Evolutionary conservation across 768 basidiomycete genomes (phyloP), one percentile per base, ranked within the genome.

Genomic region (Amanita polypyramis): DNA sequence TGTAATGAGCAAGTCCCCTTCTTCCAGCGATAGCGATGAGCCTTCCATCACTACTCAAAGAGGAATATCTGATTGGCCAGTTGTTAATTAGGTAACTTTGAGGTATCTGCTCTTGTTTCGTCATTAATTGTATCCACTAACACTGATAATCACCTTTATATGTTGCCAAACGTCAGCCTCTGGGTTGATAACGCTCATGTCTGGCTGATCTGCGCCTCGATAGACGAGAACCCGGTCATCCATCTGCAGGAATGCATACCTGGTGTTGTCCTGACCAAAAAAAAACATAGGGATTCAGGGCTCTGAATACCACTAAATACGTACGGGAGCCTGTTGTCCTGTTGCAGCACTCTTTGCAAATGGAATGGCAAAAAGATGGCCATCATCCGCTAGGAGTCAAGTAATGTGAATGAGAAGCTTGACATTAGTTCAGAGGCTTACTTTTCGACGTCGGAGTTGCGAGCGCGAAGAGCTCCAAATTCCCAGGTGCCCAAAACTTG

Each of bases 81-180:
- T 98, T 95, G 8, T 79, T 75, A 1, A 89, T 76, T 36, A 97
- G 67, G 64, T 98, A 99, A n/a, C 69, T 67, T 57, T 85, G 79
- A 1, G 96, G 96, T 15, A 97, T 80, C 92, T 96, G 35, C 17
- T 20, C 46, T 36, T 20, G 33, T 25, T 40, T 51, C 47, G 42
- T 23, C 25, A 15, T 19, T 29, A 4, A 27, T 20, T n/a, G 38
- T 10, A n/a, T 30, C 19, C n/a, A 11, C 3, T 10, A 9, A 12
- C 14, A 21, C 14, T 30, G 41, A 43, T 14, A 15, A 56, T 55
- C 54, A 77, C 91, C 77, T 94, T 95, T 63, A 97, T 85, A 65
- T 88, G 86, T 56, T 98, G 92, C 94, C 95, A 98, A 14, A 97
- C 94, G 58, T 97, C 94, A 3, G 90, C 90, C 61, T 95, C 93